Percentiles rank a stretch among this genome's conserved stretches.
Conservation (phyloP, 345 rosid genomes). For the Corchorus capsularis region DNA sequence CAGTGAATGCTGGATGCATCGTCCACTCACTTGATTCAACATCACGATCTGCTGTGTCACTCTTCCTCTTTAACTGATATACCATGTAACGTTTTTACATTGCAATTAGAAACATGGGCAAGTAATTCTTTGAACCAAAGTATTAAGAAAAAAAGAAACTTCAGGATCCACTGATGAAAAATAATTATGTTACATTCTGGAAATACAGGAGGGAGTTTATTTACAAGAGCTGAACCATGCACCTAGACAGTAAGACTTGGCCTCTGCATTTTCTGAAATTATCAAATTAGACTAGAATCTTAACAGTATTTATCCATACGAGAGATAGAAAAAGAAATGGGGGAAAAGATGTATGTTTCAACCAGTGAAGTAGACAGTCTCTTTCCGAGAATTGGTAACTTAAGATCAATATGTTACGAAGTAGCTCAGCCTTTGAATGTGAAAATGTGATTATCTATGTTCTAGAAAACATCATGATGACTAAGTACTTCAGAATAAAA, state of each 20-base stretch:
- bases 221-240: conserved; percentile 8
- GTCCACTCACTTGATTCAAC: conserved; percentile 57
- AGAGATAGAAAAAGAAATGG: not conserved
- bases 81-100: conserved; percentile 23
- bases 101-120: conserved; percentile 18
- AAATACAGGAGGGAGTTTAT: not conserved
- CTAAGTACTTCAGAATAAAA: not conserved
- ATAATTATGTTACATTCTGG: not conserved
- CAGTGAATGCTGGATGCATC: conserved; percentile 47
- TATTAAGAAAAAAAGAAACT: conserved; percentile 5
- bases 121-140: conserved; percentile 12
- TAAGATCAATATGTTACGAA: not conserved
- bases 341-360: not conserved
- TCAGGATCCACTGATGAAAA: conserved; percentile 1
- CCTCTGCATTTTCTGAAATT: not conserved
- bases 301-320: not conserved
- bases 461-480: not conserved
- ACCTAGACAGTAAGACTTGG: not conserved
- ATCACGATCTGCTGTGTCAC: conserved; percentile 54
- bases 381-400: not conserved
- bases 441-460: not conserved
- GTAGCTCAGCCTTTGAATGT: not conserved
- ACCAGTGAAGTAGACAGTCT: not conserved
- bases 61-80: conserved; percentile 74
- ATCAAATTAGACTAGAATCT: conserved; percentile 9